These are phyloP conservation scores for Atkinsonella hypoxylon DNA, from an alignment of 2,329 filamentous ascomycete species.

Conservation along the genomic window DNA sequence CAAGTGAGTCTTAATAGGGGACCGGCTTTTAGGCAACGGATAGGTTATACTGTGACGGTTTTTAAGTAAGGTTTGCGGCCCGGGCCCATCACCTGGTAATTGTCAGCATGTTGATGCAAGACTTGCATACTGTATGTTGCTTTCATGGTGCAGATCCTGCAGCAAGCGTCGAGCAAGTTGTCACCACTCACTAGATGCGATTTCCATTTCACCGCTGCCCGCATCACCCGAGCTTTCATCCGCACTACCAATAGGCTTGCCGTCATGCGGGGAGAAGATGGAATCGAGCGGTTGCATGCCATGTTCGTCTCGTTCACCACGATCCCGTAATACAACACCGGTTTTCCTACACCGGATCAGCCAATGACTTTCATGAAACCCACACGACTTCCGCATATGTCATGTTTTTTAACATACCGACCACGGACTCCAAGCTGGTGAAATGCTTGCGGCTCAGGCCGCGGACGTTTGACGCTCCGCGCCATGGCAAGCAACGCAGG, in stretches of 20 bases:
- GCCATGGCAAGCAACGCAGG: slow-evolving; percentile 16
- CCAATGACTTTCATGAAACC: background rate
- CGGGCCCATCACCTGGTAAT: slow-evolving; percentile 37
- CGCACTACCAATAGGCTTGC: slow-evolving; percentile 21
- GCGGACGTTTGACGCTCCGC: slow-evolving; percentile 19
- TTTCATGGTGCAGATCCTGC: background rate
- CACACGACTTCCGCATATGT: no score
- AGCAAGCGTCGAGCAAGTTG: background rate
- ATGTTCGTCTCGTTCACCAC: slow-evolving; percentile 73
- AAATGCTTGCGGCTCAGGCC: slow-evolving; percentile 17
- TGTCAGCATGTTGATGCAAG: background rate
- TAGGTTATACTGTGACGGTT: slow-evolving; percentile 37
- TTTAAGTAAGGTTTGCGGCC: slow-evolving; percentile 39
- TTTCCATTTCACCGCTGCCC: slow-evolving; percentile 40
- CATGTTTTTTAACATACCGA: slow-evolving; percentile 24
- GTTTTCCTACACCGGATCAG: slow-evolving; percentile 56
- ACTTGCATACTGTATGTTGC: background rate
- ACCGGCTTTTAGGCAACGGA: slow-evolving; percentile 37
- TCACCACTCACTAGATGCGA: slow-evolving; percentile 32
- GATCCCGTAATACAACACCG: slow-evolving; percentile 68
- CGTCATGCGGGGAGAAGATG: slow-evolving; percentile 80
- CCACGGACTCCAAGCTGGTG: slow-evolving; percentile 24
- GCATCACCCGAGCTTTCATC: slow-evolving; percentile 13
- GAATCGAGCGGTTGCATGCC: slow-evolving; percentile 81
- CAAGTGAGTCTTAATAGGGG: slow-evolving; percentile 52